Evolutionary conservation across 306 rosid species (phyloP).

Genomic region (Carpinus viminea): DNA sequence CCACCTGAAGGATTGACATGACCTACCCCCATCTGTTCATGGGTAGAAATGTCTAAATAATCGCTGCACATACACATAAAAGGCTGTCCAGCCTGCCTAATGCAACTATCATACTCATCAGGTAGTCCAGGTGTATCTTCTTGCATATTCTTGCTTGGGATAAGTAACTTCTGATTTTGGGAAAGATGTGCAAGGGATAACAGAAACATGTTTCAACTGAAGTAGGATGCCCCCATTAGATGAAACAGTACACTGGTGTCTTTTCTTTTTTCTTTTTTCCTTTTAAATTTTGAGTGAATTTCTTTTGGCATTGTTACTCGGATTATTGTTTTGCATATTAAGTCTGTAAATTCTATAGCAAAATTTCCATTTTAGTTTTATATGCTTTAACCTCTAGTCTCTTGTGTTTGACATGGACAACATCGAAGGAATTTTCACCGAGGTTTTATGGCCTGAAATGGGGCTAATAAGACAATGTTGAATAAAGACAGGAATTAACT

Average conservation of each 20-base stretch:
- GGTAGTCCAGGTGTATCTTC: not conserved
- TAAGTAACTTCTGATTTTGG: constrained; percentile 3
- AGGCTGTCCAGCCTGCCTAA: not conserved
- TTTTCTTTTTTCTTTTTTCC: not conserved
- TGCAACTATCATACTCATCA: not conserved
- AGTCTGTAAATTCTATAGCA: constrained; percentile 49
- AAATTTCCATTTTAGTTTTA: constrained; percentile 18
- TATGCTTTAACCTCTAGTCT: not conserved
- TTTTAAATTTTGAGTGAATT: constrained; percentile 33
- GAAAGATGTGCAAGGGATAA: constrained; percentile 19
- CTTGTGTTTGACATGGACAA: not conserved
- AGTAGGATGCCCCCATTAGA: constrained; percentile 6
- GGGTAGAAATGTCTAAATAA: not conserved
- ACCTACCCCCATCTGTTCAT: not conserved
- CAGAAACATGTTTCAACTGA: not conserved
- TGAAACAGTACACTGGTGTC: constrained; percentile 25
- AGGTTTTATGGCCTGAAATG: no score
- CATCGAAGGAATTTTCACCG: not conserved
- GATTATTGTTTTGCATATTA: constrained; percentile 29
- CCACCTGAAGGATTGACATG: not conserved
- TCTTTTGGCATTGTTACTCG: constrained; percentile 36
- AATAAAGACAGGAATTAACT: no score
- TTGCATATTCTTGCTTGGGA: not conserved
- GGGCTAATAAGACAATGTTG: no score
- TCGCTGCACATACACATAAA: constrained; percentile 12